Evolutionary conservation across 352 stramenopile species (phyloP), one percentile per base, ranked within the genome.

Genomic region (Globisporangium cylindrosporum): DNA sequence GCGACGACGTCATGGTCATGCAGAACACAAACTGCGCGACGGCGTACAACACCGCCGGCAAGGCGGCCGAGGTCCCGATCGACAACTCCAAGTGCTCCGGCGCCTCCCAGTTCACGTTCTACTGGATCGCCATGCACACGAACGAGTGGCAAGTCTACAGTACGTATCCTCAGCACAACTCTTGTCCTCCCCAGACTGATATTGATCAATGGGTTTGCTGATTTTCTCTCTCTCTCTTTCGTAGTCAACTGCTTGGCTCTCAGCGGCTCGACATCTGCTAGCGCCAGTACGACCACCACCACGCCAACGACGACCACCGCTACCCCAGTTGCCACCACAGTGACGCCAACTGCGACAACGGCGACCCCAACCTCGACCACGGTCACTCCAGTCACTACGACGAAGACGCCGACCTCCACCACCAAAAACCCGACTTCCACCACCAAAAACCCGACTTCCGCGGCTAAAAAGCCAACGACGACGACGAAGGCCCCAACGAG

Each of bases 121-220:
- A 84, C 67, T 84, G 77, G 77, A 57, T 84, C 36, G 70, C 74
- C 20, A 66, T 80, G 36, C 77, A 84, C 62, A 73, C 73, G 32
- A 62, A 65, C 7, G 70, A 66, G 14, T 84, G 75, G 64, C 77
- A 84, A 58, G 74, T 84, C 56, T 84, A 84, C 60, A 68, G 62
- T 54, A 81, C 78, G 55, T 84, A 69, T 53, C 10, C 20, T 41
- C 29, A 27, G 22, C 29, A 8, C 34, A 20, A 27, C 56, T 12
- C 4, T 66, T n/a, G 41, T 63, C 61, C 43, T 55, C 53, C 9
- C 34, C 76, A 48, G 27, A 71, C 10, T 68, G 62, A 48, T n/a
- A 0, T 48, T 20, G 64, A 60, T 43, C 62, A 51, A 27, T 66
- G 24, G 61, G 53, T 4, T 72, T 59, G 18, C 62, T 68, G 10